Conservation (phyloP, 2,329 filamentous ascomycete species). For the Aspergillus uvarum region DNA sequence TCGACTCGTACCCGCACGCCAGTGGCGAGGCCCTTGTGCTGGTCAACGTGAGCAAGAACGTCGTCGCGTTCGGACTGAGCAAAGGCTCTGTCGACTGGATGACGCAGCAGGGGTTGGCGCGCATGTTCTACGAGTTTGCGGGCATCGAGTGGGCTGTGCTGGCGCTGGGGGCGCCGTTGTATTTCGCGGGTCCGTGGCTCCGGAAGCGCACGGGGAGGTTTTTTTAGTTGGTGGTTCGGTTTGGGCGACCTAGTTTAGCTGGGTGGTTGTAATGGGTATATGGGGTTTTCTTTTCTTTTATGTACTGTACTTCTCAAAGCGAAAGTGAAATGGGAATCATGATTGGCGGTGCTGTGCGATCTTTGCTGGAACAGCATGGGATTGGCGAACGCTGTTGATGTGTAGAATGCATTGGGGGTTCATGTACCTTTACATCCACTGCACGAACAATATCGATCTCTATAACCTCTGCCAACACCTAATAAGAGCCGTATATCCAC, state of each 20-base stretch:
- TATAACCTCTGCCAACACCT: too few species aligned
- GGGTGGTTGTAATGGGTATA: background rate
- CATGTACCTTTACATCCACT: too few species aligned
- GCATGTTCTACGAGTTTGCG: slow-evolving; percentile 40
- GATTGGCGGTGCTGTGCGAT: too few species aligned
- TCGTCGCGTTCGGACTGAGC: slow-evolving; percentile 28
- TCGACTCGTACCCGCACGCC: slow-evolving; percentile 32
- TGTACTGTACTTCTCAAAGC: too few species aligned
- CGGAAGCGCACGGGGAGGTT: slow-evolving; percentile 3
- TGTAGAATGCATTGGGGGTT: too few species aligned
- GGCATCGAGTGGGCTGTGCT: slow-evolving; percentile 36
- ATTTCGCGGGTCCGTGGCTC: slow-evolving; percentile 30
- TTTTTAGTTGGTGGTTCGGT: background rate
- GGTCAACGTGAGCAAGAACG: slow-evolving; percentile 34
- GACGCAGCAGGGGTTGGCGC: slow-evolving; percentile 27
- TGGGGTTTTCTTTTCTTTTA: too few species aligned
- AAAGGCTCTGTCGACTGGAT: slow-evolving; percentile 33
- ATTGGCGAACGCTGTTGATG: too few species aligned
- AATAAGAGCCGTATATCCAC: too few species aligned
- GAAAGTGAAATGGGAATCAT: too few species aligned
- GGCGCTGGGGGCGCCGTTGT: slow-evolving; percentile 31
- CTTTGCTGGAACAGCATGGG: too few species aligned
- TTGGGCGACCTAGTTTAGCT: too few species aligned
- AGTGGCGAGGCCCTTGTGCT: slow-evolving; percentile 37
- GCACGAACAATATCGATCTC: too few species aligned